These are phyloP conservation scores for Maudiozyma serrabonitensis DNA, from an alignment of 805 yeast species.

Conservation along the genomic window DNA sequence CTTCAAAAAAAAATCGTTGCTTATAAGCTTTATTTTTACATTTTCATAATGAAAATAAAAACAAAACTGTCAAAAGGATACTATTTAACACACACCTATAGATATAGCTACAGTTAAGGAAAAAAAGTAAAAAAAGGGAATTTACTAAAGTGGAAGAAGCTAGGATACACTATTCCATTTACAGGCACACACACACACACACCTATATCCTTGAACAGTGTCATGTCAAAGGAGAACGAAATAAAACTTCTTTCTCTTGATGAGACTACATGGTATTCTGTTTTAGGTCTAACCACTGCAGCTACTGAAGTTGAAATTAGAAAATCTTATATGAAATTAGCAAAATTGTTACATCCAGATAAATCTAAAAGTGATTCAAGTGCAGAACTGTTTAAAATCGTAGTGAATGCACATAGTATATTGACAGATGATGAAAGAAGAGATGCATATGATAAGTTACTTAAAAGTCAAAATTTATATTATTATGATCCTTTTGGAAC, in stretches of 20 bases:
- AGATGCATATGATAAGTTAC: conserved; percentile 13
- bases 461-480: conserved; percentile 13
- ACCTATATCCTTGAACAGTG: neutral
- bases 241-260: conserved; percentile 11
- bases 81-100: too few relatives aligned
- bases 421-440: conserved; percentile 19
- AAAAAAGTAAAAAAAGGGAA: too few relatives aligned
- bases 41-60: too few relatives aligned
- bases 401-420: conserved; percentile 26
- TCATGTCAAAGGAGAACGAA: neutral
- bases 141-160: too few relatives aligned
- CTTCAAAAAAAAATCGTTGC: too few relatives aligned
- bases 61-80: too few relatives aligned
- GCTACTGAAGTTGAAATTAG: conserved; percentile 38
- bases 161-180: too few relatives aligned
- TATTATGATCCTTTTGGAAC: conserved; percentile 8
- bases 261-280: conserved; percentile 25
- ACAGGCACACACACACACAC: neutral
- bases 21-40: too few relatives aligned
- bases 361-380: conserved; percentile 44
- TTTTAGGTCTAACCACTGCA: conserved; percentile 17
- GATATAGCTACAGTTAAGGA: too few relatives aligned
- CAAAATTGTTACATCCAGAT: conserved; percentile 71
- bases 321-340: conserved; percentile 70
- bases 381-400: conserved; percentile 25